These are phyloP conservation scores for Pseudocercospora vitis DNA, from an alignment of 2,329 filamentous ascomycete genomes.

Conservation along the genomic window DNA sequence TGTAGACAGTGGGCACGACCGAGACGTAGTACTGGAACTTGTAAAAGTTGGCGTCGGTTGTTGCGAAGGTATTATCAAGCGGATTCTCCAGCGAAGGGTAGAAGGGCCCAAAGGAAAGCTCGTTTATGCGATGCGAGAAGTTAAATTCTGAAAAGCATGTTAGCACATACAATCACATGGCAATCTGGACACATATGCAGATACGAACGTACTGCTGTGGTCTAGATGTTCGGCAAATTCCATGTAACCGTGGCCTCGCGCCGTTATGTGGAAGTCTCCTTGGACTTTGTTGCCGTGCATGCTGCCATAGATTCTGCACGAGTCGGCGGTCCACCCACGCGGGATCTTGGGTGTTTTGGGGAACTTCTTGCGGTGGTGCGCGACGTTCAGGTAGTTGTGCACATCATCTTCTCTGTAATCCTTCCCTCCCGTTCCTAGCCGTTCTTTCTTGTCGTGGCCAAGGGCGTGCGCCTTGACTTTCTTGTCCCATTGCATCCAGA, in stretches of 20 bases:
- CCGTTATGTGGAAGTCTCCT: slow-evolving; percentile 97
- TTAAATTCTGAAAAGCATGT: slow-evolving; percentile 69
- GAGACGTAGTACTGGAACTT: slow-evolving; percentile 98
- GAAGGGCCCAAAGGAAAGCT: slow-evolving; percentile 95
- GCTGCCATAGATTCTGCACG: slow-evolving; percentile 86
- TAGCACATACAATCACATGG: slow-evolving; percentile 1
- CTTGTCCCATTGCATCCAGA: slow-evolving; percentile 79
- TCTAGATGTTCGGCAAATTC: slow-evolving; percentile 78
- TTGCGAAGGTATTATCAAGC: slow-evolving; percentile 83
- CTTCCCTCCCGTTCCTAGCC: slow-evolving; percentile 52
- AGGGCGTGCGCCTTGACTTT: slow-evolving; percentile 59
- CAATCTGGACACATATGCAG: not conserved
- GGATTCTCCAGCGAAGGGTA: slow-evolving; percentile 93
- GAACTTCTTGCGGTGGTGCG: slow-evolving; percentile 64
- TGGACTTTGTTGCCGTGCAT: slow-evolving; percentile 95
- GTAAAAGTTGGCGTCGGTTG: slow-evolving; percentile 76
- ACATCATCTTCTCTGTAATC: slow-evolving; percentile 77
- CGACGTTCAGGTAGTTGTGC: slow-evolving; percentile 79
- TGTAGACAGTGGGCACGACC: slow-evolving; percentile 92
- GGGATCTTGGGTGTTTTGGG: slow-evolving; percentile 69
- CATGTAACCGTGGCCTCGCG: slow-evolving; percentile 89
- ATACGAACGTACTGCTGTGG: slow-evolving; percentile 72
- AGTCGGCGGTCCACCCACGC: slow-evolving; percentile 57
- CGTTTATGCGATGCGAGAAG: slow-evolving; percentile 94
- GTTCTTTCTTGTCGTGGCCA: slow-evolving; percentile 61